Evolutionary conservation across 805 yeast species (phyloP).

Genomic region (Candida berthetii): DNA sequence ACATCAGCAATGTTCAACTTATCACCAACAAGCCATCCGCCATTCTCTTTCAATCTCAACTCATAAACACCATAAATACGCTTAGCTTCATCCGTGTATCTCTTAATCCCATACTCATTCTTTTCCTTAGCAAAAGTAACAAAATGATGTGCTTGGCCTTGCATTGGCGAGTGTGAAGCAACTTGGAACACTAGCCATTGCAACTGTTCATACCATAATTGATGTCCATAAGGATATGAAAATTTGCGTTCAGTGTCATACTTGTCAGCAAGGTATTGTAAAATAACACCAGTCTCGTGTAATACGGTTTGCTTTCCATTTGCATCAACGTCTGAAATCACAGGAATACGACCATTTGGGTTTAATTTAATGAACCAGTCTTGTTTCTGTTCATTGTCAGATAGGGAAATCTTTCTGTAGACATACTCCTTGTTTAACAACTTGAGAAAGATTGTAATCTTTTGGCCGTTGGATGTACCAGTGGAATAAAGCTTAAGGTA

Average conservation of each 20-base stretch:
- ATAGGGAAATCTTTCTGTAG: conserved; percentile 32
- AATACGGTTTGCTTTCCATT: conserved; percentile 36
- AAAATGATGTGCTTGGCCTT: conserved; percentile 43
- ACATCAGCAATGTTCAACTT: conserved; percentile 53
- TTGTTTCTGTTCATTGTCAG: conserved; percentile 39
- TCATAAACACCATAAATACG: conserved; percentile 48
- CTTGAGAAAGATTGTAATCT: conserved; percentile 27
- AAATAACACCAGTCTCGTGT: conserved; percentile 53
- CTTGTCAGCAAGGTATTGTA: conserved; percentile 49
- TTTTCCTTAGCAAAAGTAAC: conserved; percentile 35
- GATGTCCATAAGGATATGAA: conserved; percentile 26
- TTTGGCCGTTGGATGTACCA: conserved; percentile 33
- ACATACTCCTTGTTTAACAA: conserved; percentile 23
- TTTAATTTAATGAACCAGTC: conserved; percentile 47
- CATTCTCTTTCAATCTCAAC: conserved; percentile 35
- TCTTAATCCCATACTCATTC: conserved; percentile 40
- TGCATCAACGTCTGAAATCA: conserved; percentile 27
- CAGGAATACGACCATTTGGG: conserved; percentile 59
- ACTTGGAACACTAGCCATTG: conserved; percentile 50
- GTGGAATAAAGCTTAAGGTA: conserved; percentile 33
- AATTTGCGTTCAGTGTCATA: conserved; percentile 45
- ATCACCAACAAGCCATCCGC: conserved; percentile 51
- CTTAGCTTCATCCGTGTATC: conserved; percentile 41
- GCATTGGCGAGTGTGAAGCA: conserved; percentile 52
- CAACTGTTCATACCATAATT: conserved; percentile 39